A percentile compares a stretch with the other conserved stretches of the same genome.
These are phyloP conservation scores for Aspergillus bridgeri DNA, from an alignment of 495 filamentous ascomycete genomes.

Conservation along the genomic window DNA sequence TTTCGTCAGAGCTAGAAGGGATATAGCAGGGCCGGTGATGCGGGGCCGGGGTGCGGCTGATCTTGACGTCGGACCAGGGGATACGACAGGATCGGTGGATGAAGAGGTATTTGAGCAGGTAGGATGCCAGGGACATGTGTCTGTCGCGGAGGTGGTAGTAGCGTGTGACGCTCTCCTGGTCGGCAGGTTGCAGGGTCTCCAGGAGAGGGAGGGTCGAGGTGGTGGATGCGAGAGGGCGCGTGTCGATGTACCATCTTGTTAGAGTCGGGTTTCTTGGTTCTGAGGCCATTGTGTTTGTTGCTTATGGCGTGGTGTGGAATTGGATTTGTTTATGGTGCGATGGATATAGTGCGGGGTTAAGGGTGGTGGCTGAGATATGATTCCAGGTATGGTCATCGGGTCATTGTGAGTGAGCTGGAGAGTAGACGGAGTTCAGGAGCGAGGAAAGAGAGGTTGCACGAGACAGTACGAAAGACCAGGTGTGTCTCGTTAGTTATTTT, in stretches of 20 bases:
- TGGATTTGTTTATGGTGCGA: neutral
- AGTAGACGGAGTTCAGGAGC: neutral
- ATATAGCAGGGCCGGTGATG: constrained; percentile 61
- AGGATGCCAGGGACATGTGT: constrained; percentile 62
- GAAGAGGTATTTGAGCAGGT: constrained; percentile 74
- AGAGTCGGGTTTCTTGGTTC: constrained; percentile 9
- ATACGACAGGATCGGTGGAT: constrained; percentile 59
- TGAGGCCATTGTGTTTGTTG: neutral
- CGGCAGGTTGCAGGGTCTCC: constrained; percentile 29
- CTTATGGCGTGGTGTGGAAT: neutral
- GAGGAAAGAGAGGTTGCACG: no score
- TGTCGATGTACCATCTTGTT: constrained; percentile 45
- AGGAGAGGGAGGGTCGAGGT: constrained; percentile 36
- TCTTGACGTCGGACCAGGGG: constrained; percentile 60
- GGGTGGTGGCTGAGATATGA: neutral
- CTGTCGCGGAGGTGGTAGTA: constrained; percentile 40
- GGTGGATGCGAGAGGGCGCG: constrained; percentile 30
- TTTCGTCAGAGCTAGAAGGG: constrained; percentile 23
- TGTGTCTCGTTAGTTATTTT: no score
- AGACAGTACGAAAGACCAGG: no score
- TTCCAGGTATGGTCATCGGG: neutral
- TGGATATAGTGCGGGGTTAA: neutral
- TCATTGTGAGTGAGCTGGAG: neutral
- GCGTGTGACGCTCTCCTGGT: constrained; percentile 35
- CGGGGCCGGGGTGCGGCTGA: constrained; percentile 58